Evolutionary conservation across 345 rosid genomes (phyloP).

Genomic region (Lumnitzera racemosa): DNA sequence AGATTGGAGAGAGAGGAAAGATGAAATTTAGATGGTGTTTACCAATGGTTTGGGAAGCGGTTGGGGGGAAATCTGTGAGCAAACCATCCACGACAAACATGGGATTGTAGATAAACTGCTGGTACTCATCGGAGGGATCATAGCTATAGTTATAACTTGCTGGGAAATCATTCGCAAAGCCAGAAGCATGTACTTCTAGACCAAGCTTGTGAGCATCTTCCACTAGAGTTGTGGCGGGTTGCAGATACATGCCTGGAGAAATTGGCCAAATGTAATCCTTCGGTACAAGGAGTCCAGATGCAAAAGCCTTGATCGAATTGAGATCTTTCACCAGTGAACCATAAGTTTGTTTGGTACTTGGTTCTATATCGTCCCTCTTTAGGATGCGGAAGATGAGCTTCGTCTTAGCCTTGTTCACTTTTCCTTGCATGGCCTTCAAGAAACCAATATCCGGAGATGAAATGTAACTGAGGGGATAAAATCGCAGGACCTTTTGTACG

Average conservation of each 20-base stretch:
- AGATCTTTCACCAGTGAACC: conserved; percentile 39
- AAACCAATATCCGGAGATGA: conserved; percentile 83
- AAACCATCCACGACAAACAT: conserved; percentile 71
- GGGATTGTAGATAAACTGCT: conserved; percentile 46
- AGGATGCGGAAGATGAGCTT: conserved; percentile 39
- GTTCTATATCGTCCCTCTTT: conserved; percentile 43
- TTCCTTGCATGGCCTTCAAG: conserved; percentile 44
- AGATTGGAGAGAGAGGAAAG: not conserved
- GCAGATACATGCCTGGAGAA: conserved; percentile 39
- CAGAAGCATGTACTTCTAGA: conserved; percentile 65
- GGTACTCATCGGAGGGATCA: conserved; percentile 69
- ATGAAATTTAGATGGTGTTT: conserved; percentile 8
- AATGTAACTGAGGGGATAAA: conserved; percentile 18
- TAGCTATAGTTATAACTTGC: conserved; percentile 54
- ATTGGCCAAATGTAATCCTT: conserved; percentile 74
- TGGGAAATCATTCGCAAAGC: conserved; percentile 59
- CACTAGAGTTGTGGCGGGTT: conserved; percentile 50
- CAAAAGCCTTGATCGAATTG: conserved; percentile 46
- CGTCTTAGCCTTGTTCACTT: conserved; percentile 31
- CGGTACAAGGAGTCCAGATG: conserved; percentile 68
- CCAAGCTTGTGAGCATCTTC: conserved; percentile 71
- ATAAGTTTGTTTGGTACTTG: conserved; percentile 57
- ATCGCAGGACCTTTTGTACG: conserved; percentile 18
- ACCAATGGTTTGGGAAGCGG: conserved; percentile 70
- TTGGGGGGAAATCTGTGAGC: conserved; percentile 73